Percentiles rank a stretch among this genome's conserved stretches.
Evolutionary conservation across 2,329 filamentous ascomycete genomes (phyloP).

Genomic region (Diaporthe humulicola): DNA sequence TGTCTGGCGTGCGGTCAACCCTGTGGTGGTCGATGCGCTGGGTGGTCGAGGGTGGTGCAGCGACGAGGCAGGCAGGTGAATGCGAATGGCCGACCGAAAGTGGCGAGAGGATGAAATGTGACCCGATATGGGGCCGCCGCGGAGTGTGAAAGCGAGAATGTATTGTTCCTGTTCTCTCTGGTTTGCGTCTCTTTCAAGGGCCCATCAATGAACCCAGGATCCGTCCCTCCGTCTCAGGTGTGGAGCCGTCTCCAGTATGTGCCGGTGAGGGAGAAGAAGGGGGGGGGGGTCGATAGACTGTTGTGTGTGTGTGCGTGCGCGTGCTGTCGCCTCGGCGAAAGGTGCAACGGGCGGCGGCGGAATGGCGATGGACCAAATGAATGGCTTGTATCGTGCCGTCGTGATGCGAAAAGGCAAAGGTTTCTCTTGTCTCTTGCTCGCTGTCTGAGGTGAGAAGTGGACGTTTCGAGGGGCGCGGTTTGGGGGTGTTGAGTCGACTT

Average conservation of each 20-base stretch:
- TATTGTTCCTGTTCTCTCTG: slow-evolving; percentile 28
- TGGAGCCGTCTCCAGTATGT: slow-evolving; percentile 35
- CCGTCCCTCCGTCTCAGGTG: slow-evolving; percentile 35
- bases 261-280: slow-evolving; percentile 13
- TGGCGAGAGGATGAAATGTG: slow-evolving; percentile 29
- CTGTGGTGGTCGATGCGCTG: slow-evolving; percentile 2
- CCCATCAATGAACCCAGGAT: slow-evolving; percentile 36
- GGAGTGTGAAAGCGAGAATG: slow-evolving; percentile 32
- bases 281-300: not conserved
- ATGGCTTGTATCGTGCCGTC: slow-evolving; percentile 20
- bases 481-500: slow-evolving; percentile 36
- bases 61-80: slow-evolving; percentile 2
- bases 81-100: slow-evolving; percentile 26
- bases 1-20: not conserved
- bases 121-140: slow-evolving; percentile 29
- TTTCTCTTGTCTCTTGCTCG: not conserved
- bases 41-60: slow-evolving; percentile 7
- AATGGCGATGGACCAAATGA: slow-evolving; percentile 26
- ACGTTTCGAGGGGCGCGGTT: slow-evolving; percentile 34
- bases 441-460: slow-evolving; percentile 35
- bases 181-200: slow-evolving; percentile 31
- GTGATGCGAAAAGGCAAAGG: slow-evolving; percentile 4
- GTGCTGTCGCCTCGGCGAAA: not conserved
- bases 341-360: not conserved
- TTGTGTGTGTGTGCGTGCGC: not conserved